Evolutionary conservation across 139 green algal species (phyloP).

Genomic region (Desmodesmus armatus): DNA sequence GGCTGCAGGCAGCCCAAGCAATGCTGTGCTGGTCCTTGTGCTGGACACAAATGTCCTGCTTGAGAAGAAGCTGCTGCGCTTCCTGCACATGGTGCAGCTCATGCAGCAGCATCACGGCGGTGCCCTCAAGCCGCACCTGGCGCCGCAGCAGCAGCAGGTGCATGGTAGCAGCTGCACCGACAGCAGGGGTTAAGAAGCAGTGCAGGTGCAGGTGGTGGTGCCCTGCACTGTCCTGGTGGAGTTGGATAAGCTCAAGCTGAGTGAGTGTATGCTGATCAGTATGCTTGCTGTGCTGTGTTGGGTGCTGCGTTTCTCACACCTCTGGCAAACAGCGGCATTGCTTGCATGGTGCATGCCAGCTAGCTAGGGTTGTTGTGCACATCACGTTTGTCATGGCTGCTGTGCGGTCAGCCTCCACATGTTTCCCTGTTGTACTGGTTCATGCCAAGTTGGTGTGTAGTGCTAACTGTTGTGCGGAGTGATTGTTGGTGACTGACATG

Average conservation of each 20-base stretch:
- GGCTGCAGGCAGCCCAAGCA: neutral
- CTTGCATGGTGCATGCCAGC: neutral
- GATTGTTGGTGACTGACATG: too few relatives aligned
- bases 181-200: neutral
- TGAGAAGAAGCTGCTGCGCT: neutral
- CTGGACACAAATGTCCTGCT: slow-evolving; percentile 32
- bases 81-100: slow-evolving; percentile 3
- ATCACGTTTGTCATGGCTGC: too few relatives aligned
- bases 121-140: neutral
- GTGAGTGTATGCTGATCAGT: slow-evolving; percentile 10
- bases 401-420: neutral
- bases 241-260: slow-evolving; percentile 24
- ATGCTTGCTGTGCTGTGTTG: too few relatives aligned
- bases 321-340: too few relatives aligned
- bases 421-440: too few relatives aligned
- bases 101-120: neutral
- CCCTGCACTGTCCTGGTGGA: slow-evolving; percentile 36
- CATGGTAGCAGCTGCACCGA: neutral
- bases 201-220: slow-evolving; percentile 24
- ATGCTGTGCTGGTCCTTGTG: slow-evolving; percentile 10
- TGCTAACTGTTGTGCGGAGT: too few relatives aligned
- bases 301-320: too few relatives aligned
- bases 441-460: too few relatives aligned
- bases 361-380: too few relatives aligned
- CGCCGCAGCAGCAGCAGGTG: slow-evolving; percentile 4